Evolutionary conservation across 2,329 filamentous ascomycete species (phyloP).

Genomic region (Talaromyces sp.): DNA sequence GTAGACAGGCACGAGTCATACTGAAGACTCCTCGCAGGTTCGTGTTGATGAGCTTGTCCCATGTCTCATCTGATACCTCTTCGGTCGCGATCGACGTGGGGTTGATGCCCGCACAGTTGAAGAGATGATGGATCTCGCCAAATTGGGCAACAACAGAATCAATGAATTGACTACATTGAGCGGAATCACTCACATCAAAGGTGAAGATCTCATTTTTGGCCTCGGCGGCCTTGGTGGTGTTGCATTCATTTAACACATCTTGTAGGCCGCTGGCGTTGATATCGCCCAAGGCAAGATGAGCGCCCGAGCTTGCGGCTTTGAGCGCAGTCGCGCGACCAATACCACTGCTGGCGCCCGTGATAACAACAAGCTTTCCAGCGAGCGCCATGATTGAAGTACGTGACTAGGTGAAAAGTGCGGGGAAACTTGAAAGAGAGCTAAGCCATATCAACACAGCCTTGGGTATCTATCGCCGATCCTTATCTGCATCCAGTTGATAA

Average conservation of each 20-base stretch:
- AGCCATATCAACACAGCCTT: too few species aligned
- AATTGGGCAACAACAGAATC: constrained; percentile 21
- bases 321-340: constrained; percentile 20
- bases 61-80: constrained; percentile 51
- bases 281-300: constrained; percentile 14
- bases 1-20: constrained; percentile 46
- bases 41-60: constrained; percentile 48
- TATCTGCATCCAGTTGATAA: too few species aligned
- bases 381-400: neutral
- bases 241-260: neutral
- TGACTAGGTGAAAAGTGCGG: too few species aligned
- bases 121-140: constrained; percentile 39
- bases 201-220: too few species aligned
- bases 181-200: too few species aligned
- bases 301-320: constrained; percentile 10
- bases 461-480: too few species aligned
- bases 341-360: constrained; percentile 22
- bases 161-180: neutral
- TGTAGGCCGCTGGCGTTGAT: constrained; percentile 9
- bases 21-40: constrained; percentile 53
- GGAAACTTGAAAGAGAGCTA: too few species aligned
- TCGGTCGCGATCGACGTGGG: constrained; percentile 47
- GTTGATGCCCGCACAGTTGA: constrained; percentile 53
- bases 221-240: neutral
- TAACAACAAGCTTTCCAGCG: constrained; percentile 14